Percentiles rank a stretch among this genome's conserved stretches.
Conservation (phyloP, 2,329 filamentous ascomycete genomes). For the Cytospora schulzeri region DNA sequence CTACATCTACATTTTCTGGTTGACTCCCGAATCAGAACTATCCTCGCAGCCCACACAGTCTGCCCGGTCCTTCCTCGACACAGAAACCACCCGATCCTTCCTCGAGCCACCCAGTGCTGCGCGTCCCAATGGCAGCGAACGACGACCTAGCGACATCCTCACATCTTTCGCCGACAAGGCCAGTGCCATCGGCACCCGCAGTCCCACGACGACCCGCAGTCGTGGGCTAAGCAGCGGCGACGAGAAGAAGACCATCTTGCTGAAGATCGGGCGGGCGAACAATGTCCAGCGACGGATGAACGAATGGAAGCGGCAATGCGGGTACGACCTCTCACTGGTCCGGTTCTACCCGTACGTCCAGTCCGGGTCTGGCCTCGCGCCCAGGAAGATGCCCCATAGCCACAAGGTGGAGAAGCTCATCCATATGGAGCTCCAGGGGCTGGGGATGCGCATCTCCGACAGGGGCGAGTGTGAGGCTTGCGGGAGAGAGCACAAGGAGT, state of each 20-base stretch:
- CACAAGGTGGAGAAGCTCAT: slow-evolving; percentile 88
- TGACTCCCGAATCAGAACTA: slow-evolving; percentile 68
- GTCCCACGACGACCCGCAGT: slow-evolving; percentile 26
- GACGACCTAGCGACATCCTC: slow-evolving; percentile 58
- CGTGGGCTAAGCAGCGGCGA: slow-evolving; percentile 31
- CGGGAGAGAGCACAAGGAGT: slow-evolving; percentile 85
- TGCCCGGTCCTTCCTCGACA: slow-evolving; percentile 58
- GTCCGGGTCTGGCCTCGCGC: slow-evolving; percentile 42
- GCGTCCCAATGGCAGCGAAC: slow-evolving; percentile 38
- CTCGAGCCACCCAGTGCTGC: slow-evolving; percentile 49
- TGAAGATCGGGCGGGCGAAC: slow-evolving; percentile 68
- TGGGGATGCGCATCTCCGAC: slow-evolving; percentile 57
- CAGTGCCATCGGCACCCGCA: slow-evolving; percentile 30
- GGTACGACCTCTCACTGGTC: slow-evolving; percentile 82
- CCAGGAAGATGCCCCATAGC: slow-evolving; percentile 78
- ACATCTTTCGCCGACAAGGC: slow-evolving; percentile 48
- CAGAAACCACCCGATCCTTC: slow-evolving; percentile 62
- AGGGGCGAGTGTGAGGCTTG: slow-evolving; percentile 66
- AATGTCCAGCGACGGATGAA: slow-evolving; percentile 92
- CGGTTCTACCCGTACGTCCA: slow-evolving; percentile 86
- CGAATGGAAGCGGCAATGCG: slow-evolving; percentile 92
- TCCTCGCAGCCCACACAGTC: slow-evolving; percentile 59
- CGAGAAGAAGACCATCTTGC: slow-evolving; percentile 61
- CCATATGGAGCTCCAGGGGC: slow-evolving; percentile 79
- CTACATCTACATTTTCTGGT: slow-evolving; percentile 99